Conservation (phyloP, 805 yeast genomes). For the Myxozyma melibiosi region DNA sequence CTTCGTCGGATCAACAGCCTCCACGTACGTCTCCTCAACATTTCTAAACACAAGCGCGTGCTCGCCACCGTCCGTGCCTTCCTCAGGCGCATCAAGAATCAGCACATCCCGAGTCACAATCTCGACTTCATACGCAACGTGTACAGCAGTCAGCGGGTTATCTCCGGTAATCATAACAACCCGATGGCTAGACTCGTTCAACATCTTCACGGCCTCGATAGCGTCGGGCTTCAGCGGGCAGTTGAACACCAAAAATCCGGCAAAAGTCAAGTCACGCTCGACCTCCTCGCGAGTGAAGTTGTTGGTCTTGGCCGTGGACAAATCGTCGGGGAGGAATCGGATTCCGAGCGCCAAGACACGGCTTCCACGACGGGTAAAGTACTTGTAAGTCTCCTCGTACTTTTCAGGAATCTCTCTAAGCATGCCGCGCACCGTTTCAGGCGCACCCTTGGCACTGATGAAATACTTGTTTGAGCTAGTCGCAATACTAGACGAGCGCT, state of each 20-base stretch:
- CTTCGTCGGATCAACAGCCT: slow-evolving; percentile 65
- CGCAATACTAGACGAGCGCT: slow-evolving; percentile 79
- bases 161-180: slow-evolving; percentile 99
- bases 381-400: slow-evolving; percentile 83
- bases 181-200: slow-evolving; percentile 93
- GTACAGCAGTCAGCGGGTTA: slow-evolving; percentile 96
- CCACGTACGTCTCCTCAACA: slow-evolving; percentile 70
- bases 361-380: slow-evolving; percentile 92
- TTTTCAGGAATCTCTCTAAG: slow-evolving; percentile 66
- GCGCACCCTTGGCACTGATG: slow-evolving; percentile 96
- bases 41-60: slow-evolving; percentile 77
- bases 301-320: slow-evolving; percentile 54
- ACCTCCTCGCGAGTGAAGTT: slow-evolving; percentile 72
- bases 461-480: slow-evolving; percentile 52
- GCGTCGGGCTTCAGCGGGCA: slow-evolving; percentile 97
- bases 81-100: slow-evolving; percentile 83
- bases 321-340: slow-evolving; percentile 59
- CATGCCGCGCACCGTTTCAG: slow-evolving; percentile 88
- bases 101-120: slow-evolving; percentile 83
- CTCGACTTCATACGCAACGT: slow-evolving; percentile 90
- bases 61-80: slow-evolving; percentile 54
- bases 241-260: slow-evolving; percentile 94
- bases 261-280: slow-evolving; percentile 75
- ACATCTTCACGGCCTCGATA: slow-evolving; percentile 82
- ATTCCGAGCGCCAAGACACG: slow-evolving; percentile 95